Conservation (phyloP, 176 grass and related monocot species). For the Luzula sylvatica region DNA sequence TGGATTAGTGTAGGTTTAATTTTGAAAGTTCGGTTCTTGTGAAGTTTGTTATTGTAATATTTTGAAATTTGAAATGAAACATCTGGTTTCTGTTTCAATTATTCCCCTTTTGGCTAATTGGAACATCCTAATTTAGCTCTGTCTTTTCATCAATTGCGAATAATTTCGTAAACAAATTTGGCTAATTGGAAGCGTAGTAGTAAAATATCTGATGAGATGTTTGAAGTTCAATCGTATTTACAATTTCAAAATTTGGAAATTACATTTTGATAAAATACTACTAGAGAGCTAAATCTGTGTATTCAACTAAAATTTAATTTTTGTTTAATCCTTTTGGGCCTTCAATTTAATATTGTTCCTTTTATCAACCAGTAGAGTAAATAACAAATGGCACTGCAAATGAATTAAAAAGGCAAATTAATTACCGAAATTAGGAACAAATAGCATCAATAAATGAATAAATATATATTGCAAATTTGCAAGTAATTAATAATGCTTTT, state of each 20-base stretch:
- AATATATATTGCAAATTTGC: no score
- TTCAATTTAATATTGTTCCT: neutral
- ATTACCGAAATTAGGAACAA: neutral
- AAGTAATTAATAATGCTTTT: neutral
- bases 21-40: neutral
- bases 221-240: neutral
- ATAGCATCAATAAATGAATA: neutral
- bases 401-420: neutral
- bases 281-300: neutral
- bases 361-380: conserved; percentile 27
- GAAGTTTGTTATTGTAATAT: no score
- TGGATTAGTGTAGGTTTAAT: neutral
- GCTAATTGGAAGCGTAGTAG: no score
- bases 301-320: neutral
- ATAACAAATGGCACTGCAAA: conserved; percentile 58
- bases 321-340: neutral
- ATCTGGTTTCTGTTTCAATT: no score
- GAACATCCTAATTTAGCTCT: no score
- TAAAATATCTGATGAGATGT: neutral
- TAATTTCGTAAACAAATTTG: no score
- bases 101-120: no score
- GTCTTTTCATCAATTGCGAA: no score
- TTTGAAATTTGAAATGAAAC: no score
- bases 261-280: neutral
- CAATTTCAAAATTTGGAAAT: neutral